A percentile compares a stretch with the other conserved stretches of the same genome.
Evolutionary conservation across 83 land plant genomes (phyloP).

Genomic region (Picea mariana): DNA sequence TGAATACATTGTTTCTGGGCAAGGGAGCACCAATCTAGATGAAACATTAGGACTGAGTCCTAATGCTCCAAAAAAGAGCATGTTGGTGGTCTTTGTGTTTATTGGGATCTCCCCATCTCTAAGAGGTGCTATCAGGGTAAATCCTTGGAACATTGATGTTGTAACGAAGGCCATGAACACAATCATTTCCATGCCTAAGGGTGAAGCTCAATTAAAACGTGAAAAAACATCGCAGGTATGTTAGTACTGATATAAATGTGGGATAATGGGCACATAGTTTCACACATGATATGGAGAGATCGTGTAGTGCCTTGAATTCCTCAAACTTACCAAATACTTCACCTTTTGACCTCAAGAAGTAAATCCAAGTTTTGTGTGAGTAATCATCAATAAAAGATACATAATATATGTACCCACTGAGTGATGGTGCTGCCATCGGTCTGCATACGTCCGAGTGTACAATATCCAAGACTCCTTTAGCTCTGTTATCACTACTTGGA

Average conservation of each 20-base stretch:
- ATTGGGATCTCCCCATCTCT: slow-evolving; percentile 79
- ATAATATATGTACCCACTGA: too few relatives aligned
- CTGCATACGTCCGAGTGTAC: too few relatives aligned
- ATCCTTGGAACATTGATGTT: slow-evolving; percentile 74
- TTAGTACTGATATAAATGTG: slow-evolving; percentile 68
- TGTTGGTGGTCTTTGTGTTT: slow-evolving; percentile 75
- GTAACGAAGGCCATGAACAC: slow-evolving; percentile 59
- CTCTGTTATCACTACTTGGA: too few relatives aligned
- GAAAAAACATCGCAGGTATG: slow-evolving; percentile 76
- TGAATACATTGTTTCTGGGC: slow-evolving; percentile 67
- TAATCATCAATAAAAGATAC: too few relatives aligned
- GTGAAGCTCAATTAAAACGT: slow-evolving; percentile 64
- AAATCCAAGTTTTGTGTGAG: too few relatives aligned
- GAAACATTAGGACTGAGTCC: slow-evolving; percentile 25
- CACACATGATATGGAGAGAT: slow-evolving; percentile 63
- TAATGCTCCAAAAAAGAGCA: slow-evolving; percentile 38
- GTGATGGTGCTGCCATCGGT: too few relatives aligned
- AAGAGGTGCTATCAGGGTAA: slow-evolving; percentile 74
- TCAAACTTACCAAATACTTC: too few relatives aligned
- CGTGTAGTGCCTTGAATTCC: too few relatives aligned
- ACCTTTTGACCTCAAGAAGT: too few relatives aligned
- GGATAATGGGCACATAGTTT: slow-evolving; percentile 77
- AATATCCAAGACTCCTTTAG: too few relatives aligned
- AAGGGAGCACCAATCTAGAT: slow-evolving; percentile 41
- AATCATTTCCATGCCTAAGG: slow-evolving; percentile 37